Base-by-base conservation (phyloP, 108 stramenopile species). In the Skeletonema menzelii region DNA sequence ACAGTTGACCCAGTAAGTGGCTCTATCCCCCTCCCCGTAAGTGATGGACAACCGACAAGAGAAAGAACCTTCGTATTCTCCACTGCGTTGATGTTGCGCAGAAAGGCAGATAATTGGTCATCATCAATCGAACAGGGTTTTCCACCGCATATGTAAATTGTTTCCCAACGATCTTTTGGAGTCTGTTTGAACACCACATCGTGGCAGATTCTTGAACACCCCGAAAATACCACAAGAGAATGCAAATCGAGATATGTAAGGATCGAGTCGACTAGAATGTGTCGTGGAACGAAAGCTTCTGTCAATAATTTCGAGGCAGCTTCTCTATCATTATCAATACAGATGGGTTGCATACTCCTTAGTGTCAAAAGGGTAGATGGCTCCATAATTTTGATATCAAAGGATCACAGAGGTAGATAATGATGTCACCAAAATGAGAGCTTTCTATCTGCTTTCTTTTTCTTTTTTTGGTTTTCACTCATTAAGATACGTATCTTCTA, bases 161-260 rank as follows among this genome's bases (percentile, higher is more conserved):
- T 53, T 53, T 53, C 49, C 69, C 69, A 70, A n/a, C 58, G 32
- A 37, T 32, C 32, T n/a, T 40, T 59, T 20, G 69, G n/a, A 14
- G 22, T 7, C 20, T 53, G 49, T 10, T 22, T 24, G 56, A 38
- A 59, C 2, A 70, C 69, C 0, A 59, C 19, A 5, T 70, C 19
- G 27, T 40, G 30, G 31, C 32, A 59, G 6, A 11, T 27, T 34
- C 35, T 70, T 0, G 69, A 70, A 44, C 27, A 40, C 12, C 69
- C 49, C 0, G 69, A 24, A 35, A 70, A 70, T 35, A 28, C 49
- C 49, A 72, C 65, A 14, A 68, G 65, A n/a, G 71, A 66, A 57
- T 55, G 65, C 55, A 57, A 53, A 56, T 67, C 71, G 49, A 67
- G 64, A 27, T 28, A 72, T 65, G 65, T 8, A 0, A 71, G 70